Conservation (phyloP, 768 basidiomycete species). For the Boletus subparvulus region DNA sequence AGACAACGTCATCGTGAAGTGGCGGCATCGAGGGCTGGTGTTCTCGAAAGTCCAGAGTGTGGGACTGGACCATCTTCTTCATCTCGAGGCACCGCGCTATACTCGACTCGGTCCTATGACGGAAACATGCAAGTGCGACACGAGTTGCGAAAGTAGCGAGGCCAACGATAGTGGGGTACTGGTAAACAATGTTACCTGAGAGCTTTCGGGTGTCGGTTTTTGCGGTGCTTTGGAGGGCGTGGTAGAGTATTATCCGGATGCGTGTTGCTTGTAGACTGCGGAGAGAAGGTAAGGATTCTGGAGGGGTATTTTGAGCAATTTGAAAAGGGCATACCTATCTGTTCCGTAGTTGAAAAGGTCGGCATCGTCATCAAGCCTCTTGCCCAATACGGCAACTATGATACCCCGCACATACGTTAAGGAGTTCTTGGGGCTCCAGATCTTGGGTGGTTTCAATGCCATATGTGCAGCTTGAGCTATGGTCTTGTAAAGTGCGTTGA, state of each 20-base stretch:
- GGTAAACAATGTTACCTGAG: too few relatives aligned
- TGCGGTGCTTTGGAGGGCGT: too few relatives aligned
- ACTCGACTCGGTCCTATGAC: too few relatives aligned
- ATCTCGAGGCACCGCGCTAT: too few relatives aligned
- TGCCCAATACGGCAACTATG: conserved; percentile 12
- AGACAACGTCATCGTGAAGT: too few relatives aligned
- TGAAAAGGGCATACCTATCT: conserved; percentile 6
- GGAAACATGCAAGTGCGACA: too few relatives aligned
- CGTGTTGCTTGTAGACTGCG: conserved; percentile 39
- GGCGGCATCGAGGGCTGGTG: too few relatives aligned
- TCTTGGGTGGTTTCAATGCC: conserved; percentile 12
- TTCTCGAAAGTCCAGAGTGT: too few relatives aligned
- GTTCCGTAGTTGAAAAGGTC: conserved; percentile 13
- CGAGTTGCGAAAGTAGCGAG: too few relatives aligned
- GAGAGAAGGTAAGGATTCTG: not conserved
- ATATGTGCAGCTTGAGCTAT: conserved; percentile 2
- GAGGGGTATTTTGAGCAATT: not conserved
- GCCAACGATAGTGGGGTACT: too few relatives aligned
- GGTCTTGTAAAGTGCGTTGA: not conserved
- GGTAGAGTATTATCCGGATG: conserved; percentile 41
- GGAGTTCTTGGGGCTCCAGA: conserved; percentile 17
- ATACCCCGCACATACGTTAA: conserved; percentile 14
- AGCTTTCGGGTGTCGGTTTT: too few relatives aligned
- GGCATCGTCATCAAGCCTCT: conserved; percentile 6
- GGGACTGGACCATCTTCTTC: too few relatives aligned